Percentiles rank a stretch among this genome's conserved stretches.
Conservation (phyloP, 257 asterid genomes). For the Echites panduratus region DNA sequence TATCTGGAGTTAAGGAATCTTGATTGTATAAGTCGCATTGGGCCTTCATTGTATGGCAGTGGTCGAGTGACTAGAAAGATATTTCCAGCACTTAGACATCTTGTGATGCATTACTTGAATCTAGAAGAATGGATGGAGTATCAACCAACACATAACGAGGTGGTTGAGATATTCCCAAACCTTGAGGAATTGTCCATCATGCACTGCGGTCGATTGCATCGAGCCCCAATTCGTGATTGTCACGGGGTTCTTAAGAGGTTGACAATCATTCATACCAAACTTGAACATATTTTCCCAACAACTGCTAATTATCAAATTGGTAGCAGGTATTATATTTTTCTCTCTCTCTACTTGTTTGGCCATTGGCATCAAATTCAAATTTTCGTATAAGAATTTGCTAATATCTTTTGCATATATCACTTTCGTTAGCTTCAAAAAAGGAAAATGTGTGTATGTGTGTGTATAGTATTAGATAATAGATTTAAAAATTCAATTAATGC, state of each 20-base stretch:
- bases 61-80: not conserved
- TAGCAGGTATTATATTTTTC: not conserved
- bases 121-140: slow-evolving; percentile 18
- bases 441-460: too few species aligned
- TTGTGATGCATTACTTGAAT: not conserved
- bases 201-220: not conserved
- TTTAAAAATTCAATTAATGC: too few species aligned
- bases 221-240: not conserved
- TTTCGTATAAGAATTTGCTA: too few species aligned
- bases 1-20: not conserved
- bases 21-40: slow-evolving; percentile 15
- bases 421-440: too few species aligned
- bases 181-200: not conserved
- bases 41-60: slow-evolving; percentile 7
- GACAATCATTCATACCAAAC: not conserved
- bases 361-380: too few species aligned
- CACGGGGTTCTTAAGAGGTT: not conserved
- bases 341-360: not conserved
- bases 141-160: not conserved
- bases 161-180: not conserved
- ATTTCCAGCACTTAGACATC: slow-evolving; percentile 14
- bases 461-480: too few species aligned
- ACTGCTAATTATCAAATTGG: not conserved
- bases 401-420: too few species aligned
- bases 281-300: too few species aligned